Base-by-base conservation (phyloP, 2,329 filamentous ascomycete genomes). In the Alternaria sp. region DNA sequence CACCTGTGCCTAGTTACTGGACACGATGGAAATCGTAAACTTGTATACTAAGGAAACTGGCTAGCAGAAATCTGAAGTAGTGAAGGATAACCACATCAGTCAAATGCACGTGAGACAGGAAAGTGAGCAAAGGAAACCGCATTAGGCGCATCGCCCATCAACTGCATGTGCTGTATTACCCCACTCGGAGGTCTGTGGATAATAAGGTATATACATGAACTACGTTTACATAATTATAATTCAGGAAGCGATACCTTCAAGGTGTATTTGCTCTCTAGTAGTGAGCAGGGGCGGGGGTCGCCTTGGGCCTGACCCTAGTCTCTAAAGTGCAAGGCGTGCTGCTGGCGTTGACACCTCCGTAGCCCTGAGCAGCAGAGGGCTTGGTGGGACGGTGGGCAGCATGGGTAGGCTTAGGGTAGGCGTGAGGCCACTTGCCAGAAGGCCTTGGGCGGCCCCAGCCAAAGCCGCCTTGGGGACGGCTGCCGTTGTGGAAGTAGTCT, bases 271-370 rank as follows among this genome's bases (percentile, higher is more conserved):
- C n/a, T 36, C n/a, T 19, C 12, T 64, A 64, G 25, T 49, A 47
- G 25, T 49, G 40, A 47, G 60, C 54, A 45, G 49, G 50, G 19
- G 63, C 61, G 6, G 36, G 36, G 36, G 69, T 71, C 25, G 72
- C 51, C n/a, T 65, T 70, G 17, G 69, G 66, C 59, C 64, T 71
- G 17, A 73, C 60, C 60, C 60, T 70, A 2, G 70, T 75, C 62
- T 70, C 64, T 28, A 75, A 57, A 7, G 68, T 70, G 55, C 68
- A 71, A 21, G 71, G 71, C 23, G 66, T 70, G 54, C 59, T 66
- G 15, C 61, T 57, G 6, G 64, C 45, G 26, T 63, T 57, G 4
- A 60, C 57, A 19, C 50, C 54, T 23, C 58, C 15, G 9, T 67
- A 45, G n/a, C 54, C 23, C 15, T 32, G 54, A 10, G 61, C 54